Percentiles rank a stretch among this genome's conserved stretches.
Evolutionary conservation across 257 asterid genomes (phyloP).

Genomic region (Ligustrum vulgare): DNA sequence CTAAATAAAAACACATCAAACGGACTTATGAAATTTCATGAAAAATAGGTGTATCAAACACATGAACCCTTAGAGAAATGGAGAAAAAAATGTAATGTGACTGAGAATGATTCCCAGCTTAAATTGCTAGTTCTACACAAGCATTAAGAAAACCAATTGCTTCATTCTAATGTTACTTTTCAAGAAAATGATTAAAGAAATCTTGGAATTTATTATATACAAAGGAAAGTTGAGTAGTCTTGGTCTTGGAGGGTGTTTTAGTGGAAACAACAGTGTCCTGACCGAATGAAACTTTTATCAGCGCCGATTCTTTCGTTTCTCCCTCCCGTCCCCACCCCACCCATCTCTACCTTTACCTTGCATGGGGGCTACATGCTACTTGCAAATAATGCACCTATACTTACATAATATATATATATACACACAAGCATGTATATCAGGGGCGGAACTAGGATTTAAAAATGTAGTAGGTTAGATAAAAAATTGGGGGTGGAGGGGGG

Average conservation of each 20-base stretch:
- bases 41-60: no score
- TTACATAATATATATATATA: neutral
- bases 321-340: neutral
- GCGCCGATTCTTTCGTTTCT: slow-evolving; percentile 24
- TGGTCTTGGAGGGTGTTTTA: slow-evolving; percentile 21
- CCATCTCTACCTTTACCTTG: slow-evolving; percentile 33
- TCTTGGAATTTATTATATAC: slow-evolving; percentile 8
- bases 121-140: slow-evolving; percentile 29
- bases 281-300: slow-evolving; percentile 40
- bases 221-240: slow-evolving; percentile 23
- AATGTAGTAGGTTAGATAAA: no score
- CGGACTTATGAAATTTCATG: no score
- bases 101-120: slow-evolving; percentile 38
- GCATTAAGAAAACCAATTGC: slow-evolving; percentile 39
- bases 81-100: slow-evolving; percentile 17
- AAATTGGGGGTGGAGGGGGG: no score
- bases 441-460: no score
- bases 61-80: no score
- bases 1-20: no score
- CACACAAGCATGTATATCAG: no score
- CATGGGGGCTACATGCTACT: slow-evolving; percentile 38
- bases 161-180: slow-evolving; percentile 11
- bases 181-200: neutral
- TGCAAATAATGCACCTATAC: slow-evolving; percentile 29
- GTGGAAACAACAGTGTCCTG: slow-evolving; percentile 49